Evolutionary conservation across 306 rosid species (phyloP).

Genomic region (Alnus glutinosa): DNA sequence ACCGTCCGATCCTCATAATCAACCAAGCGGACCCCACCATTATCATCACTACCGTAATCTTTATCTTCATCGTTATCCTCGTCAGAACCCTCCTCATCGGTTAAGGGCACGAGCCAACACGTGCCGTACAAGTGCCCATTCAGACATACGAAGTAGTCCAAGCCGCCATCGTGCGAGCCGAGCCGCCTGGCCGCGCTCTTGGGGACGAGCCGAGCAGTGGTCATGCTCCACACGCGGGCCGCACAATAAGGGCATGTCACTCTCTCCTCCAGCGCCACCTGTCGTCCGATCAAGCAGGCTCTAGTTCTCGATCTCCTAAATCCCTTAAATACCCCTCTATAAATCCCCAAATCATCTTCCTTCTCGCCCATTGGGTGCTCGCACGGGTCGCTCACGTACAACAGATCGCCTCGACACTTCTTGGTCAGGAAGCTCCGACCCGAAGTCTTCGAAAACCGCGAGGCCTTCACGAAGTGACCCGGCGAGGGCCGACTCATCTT

Average conservation of each 20-base stretch:
- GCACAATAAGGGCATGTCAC: slow-evolving; percentile 59
- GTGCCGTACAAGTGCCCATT: slow-evolving; percentile 60
- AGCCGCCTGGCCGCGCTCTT: slow-evolving; percentile 66
- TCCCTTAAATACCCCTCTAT: slow-evolving; percentile 58
- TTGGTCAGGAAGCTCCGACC: slow-evolving; percentile 55
- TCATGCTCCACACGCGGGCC: slow-evolving; percentile 68
- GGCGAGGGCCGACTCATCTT: slow-evolving; percentile 24
- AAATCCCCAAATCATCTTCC: slow-evolving; percentile 58
- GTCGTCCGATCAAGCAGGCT: slow-evolving; percentile 47
- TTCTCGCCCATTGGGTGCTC: slow-evolving; percentile 49
- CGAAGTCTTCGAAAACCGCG: slow-evolving; percentile 66
- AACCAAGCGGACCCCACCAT: slow-evolving; percentile 10
- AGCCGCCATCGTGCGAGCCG: slow-evolving; percentile 54
- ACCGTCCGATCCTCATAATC: slow-evolving; percentile 24
- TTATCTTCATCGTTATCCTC: not conserved
- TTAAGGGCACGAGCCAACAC: slow-evolving; percentile 62
- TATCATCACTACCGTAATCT: not conserved
- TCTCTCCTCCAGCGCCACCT: slow-evolving; percentile 40
- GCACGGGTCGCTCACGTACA: slow-evolving; percentile 66
- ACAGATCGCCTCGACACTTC: slow-evolving; percentile 47
- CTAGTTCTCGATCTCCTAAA: slow-evolving; percentile 49
- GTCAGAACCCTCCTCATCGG: slow-evolving; percentile 42
- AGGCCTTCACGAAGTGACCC: slow-evolving; percentile 48
- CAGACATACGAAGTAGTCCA: slow-evolving; percentile 64
- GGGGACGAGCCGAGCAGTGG: slow-evolving; percentile 53